phyloP scores from a whole-genome alignment of 2,329 filamentous ascomycete species.

The Trichophyton verrucosum region DNA sequence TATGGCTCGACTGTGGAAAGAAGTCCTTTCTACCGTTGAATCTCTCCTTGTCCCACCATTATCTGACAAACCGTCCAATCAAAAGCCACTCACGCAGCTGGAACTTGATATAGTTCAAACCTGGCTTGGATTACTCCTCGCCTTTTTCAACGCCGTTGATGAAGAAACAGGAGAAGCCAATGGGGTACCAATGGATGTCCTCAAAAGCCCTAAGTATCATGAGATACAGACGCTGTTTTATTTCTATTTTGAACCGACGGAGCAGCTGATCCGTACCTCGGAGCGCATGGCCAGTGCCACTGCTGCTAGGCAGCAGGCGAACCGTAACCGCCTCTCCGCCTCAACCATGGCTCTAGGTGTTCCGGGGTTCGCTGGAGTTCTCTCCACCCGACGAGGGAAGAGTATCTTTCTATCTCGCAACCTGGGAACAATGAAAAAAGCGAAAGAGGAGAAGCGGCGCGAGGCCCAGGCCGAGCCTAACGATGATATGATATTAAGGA shows the following conservation, averaged over 20 bases:
- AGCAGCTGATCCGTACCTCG: constrained; percentile 84
- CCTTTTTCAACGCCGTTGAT: constrained; percentile 89
- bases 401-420: constrained; percentile 92
- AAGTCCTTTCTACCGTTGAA: constrained; percentile 86
- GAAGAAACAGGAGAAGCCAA: constrained; percentile 70
- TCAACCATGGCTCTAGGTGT: constrained; percentile 40
- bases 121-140: constrained; percentile 81
- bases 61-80: constrained; percentile 83
- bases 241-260: constrained; percentile 92
- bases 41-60: constrained; percentile 79
- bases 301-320: constrained; percentile 59
- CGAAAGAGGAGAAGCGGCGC: constrained; percentile 89
- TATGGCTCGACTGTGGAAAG: constrained; percentile 97
- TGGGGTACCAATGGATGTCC: constrained; percentile 77
- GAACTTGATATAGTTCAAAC: constrained; percentile 91
- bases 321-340: constrained; percentile 56
- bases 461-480: constrained; percentile 93
- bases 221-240: constrained; percentile 94
- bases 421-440: constrained; percentile 87
- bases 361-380: constrained; percentile 31
- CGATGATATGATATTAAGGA: constrained; percentile 95
- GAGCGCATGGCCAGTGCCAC: constrained; percentile 90
- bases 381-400: constrained; percentile 40
- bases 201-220: constrained; percentile 97
- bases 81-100: constrained; percentile 69